These are phyloP conservation scores for Omphalotus guepiniiformis DNA, from an alignment of 768 basidiomycete species.

Conservation along the genomic window DNA sequence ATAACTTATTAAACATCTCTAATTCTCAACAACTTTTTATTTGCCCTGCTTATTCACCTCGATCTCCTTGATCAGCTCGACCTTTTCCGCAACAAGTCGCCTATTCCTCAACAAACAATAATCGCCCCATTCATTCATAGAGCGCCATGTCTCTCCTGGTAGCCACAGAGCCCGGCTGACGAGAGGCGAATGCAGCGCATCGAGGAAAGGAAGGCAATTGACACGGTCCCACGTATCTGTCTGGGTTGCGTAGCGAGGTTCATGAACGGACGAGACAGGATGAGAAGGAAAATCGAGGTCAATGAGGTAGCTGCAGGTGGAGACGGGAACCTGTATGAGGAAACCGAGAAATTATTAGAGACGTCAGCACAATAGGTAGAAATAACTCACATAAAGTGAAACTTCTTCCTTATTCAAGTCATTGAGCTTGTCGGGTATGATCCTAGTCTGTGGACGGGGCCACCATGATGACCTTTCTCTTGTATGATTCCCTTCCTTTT, in stretches of 20 bases:
- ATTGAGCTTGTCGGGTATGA: constrained; percentile 67
- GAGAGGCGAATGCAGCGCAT: constrained; percentile 66
- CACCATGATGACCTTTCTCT: constrained; percentile 35
- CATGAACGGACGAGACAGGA: constrained; percentile 47
- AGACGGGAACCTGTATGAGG: constrained; percentile 53
- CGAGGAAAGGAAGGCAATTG: constrained; percentile 80
- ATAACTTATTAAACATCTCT: neutral
- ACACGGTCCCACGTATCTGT: constrained; percentile 73
- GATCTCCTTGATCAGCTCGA: constrained; percentile 7
- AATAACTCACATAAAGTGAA: constrained; percentile 64
- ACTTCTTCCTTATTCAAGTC: constrained; percentile 80
- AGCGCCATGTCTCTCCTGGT: constrained; percentile 67
- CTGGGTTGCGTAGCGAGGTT: constrained; percentile 79
- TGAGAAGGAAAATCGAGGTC: constrained; percentile 84
- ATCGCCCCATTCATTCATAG: constrained; percentile 76
- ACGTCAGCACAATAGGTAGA: constrained; percentile 6
- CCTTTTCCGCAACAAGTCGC: constrained; percentile 33
- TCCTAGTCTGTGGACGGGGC: constrained; percentile 59
- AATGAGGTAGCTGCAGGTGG: constrained; percentile 84
- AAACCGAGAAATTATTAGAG: constrained; percentile 9
- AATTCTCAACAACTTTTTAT: neutral
- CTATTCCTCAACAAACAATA: constrained; percentile 82
- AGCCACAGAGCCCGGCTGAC: constrained; percentile 78
- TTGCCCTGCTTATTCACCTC: neutral
- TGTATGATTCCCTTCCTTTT: constrained; percentile 24